Base-by-base conservation (phyloP, 2,329 filamentous ascomycete genomes). In the Mollisiaceae sp. region DNA sequence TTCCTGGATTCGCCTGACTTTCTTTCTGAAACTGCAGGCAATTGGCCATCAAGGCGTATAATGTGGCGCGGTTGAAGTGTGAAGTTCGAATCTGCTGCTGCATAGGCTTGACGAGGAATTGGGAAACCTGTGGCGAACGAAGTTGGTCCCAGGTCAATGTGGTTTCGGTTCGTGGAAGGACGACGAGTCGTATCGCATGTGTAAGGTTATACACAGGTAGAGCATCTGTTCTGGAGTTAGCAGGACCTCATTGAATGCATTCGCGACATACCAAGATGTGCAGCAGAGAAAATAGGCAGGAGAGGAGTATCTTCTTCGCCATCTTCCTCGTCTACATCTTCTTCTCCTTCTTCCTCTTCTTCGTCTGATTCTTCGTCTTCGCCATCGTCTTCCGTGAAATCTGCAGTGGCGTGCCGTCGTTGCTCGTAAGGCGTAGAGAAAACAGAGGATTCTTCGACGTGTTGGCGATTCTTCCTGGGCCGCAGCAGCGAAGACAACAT, bases 41-140 rank as follows among this genome's bases (percentile, higher is more conserved):
- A 75, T 98, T 98, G 58, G 94, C 93, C 85, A 97, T 90, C 71
- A 98, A 81, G 2, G 93, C 93, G 79, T 97, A 97, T 43, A 97
- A 78, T 0, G 93, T 95, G 11, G 92, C 94, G 57, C 91, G 86
- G 36, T 91, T 94, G 77, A 97, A 94, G 78, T 97, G 92, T 60
- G 91, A 88, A 18, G 87, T 83, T 67, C 90, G 89, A 69, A 97
- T 94, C 77, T 94, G 91, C 76, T 95, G 91, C 78, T 95, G 93
- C 82, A 97, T 95, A 2, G 94, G 94, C 81, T 97, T 97, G 75
- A 97, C 86, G 41, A 98, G 85, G 77, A 98, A 98, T 76, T 97
- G 94, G 18, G 93, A 97, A 64, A 98, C 90, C 77, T 98, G 94
- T 2, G 94, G 94, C n/a, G 93, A 97, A 69, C 94, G 88, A 68